These are phyloP conservation scores for Pulicaria dysenterica DNA, from an alignment of 129 eudicot genomes.

Conservation along the genomic window DNA sequence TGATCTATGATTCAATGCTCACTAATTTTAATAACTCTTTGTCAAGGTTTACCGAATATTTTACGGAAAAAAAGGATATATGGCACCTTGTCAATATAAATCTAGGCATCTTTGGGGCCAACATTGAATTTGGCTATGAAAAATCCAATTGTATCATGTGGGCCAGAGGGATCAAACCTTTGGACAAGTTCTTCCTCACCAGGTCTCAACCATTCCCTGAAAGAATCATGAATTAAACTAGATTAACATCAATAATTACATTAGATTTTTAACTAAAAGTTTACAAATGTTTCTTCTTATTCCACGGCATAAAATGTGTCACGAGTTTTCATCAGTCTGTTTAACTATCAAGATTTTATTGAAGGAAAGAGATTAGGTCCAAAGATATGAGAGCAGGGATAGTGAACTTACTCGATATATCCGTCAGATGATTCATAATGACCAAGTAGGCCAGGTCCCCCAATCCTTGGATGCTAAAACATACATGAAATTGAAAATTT, in stretches of 20 bases:
- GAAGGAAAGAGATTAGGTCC: not conserved
- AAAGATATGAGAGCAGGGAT: not conserved
- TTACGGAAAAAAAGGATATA: not conserved
- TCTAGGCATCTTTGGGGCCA: slow-evolving; percentile 61
- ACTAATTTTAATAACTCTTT: not conserved
- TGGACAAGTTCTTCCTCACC: slow-evolving; percentile 96
- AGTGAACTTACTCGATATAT: slow-evolving; percentile 63
- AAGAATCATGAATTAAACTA: not conserved
- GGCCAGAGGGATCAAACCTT: slow-evolving; percentile 92
- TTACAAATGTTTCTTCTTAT: too few species aligned
- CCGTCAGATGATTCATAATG: slow-evolving; percentile 64
- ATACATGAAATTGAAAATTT: slow-evolving; percentile 1
- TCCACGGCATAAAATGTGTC: too few species aligned
- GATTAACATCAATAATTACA: not conserved
- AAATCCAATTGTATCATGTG: slow-evolving; percentile 90
- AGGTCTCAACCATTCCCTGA: slow-evolving; percentile 88
- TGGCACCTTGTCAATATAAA: not conserved
- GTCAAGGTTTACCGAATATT: not conserved
- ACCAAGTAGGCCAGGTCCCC: slow-evolving; percentile 96
- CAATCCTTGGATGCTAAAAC: slow-evolving; percentile 76
- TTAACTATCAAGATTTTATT: not conserved
- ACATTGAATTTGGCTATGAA: slow-evolving; percentile 91
- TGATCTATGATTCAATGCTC: slow-evolving; percentile 13
- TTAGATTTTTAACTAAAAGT: not conserved
- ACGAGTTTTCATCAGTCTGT: not conserved